phyloP scores from a whole-genome alignment of 441 rosid genomes.

The Corymbia citriodora region DNA sequence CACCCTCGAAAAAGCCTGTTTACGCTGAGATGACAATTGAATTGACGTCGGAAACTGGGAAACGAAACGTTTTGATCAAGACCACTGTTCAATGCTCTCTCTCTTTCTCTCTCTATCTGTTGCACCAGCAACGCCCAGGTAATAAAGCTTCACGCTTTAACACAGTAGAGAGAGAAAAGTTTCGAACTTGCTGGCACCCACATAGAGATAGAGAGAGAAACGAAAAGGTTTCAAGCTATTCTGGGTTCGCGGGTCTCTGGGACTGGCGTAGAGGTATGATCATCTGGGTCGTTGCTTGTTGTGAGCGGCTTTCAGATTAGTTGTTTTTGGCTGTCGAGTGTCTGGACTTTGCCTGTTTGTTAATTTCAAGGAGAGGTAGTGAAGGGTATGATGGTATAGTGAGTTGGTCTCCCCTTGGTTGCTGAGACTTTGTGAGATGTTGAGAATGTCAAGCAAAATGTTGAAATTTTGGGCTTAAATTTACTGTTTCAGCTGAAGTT shows the following conservation, averaged over 20 bases:
- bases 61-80: background rate
- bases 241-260: background rate
- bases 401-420: background rate
- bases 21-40: background rate
- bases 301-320: background rate
- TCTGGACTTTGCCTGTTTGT: background rate
- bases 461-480: background rate
- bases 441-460: background rate
- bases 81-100: background rate
- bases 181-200: background rate
- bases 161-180: slow-evolving; percentile 1
- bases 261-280: background rate
- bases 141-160: slow-evolving; percentile 1
- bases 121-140: background rate
- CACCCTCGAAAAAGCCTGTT: background rate
- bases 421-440: background rate
- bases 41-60: background rate
- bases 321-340: background rate
- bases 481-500: background rate
- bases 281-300: background rate
- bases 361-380: background rate
- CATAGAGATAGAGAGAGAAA: background rate
- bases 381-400: background rate
- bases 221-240: background rate
- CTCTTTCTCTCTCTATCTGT: background rate